These are phyloP conservation scores for Perilla frutescens DNA, from an alignment of 257 asterid genomes.

Conservation along the genomic window DNA sequence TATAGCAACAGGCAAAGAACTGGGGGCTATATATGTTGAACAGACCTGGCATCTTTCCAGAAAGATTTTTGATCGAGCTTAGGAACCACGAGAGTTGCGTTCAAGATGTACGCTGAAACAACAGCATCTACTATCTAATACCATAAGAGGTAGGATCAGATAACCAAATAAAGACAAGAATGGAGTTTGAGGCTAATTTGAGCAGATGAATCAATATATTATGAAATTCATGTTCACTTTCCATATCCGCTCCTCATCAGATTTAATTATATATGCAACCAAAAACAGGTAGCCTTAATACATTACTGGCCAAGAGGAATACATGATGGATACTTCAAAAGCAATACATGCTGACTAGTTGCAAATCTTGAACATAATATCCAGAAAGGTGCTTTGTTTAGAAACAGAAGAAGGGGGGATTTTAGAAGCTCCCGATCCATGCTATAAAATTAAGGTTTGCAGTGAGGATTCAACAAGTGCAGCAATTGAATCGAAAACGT, in stretches of 20 bases:
- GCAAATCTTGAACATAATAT: no score
- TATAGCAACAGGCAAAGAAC: neutral
- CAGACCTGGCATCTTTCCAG: slow-evolving; percentile 83
- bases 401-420: no score
- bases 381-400: neutral
- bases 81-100: slow-evolving; percentile 74
- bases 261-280: neutral
- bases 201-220: neutral
- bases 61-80: slow-evolving; percentile 73
- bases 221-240: neutral
- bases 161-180: neutral
- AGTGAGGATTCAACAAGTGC: no score
- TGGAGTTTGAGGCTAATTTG: neutral
- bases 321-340: neutral
- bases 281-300: neutral
- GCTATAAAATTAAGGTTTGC: no score
- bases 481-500: neutral
- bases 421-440: no score
- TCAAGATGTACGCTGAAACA: slow-evolving; percentile 78
- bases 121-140: slow-evolving; percentile 82
- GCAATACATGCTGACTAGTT: slow-evolving; percentile 3
- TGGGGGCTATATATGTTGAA: neutral
- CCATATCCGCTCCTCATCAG: neutral
- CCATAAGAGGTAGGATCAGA: slow-evolving; percentile 12
- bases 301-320: slow-evolving; percentile 15